These are phyloP conservation scores for Naematelia aurantialba DNA, from an alignment of 768 basidiomycete species.

Conservation along the genomic window DNA sequence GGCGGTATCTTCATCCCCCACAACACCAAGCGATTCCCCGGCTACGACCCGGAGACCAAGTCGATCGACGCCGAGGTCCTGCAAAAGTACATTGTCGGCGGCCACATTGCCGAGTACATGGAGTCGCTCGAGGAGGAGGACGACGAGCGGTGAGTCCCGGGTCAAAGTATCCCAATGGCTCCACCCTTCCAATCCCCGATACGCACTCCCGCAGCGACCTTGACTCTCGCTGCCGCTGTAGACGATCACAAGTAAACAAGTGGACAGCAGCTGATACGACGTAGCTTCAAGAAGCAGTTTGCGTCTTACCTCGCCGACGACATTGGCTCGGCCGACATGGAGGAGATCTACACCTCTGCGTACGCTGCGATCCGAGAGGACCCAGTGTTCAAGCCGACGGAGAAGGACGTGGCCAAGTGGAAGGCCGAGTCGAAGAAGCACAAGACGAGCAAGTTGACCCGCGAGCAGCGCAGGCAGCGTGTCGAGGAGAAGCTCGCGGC, in stretches of 20 bases:
- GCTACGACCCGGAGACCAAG: conserved; percentile 90
- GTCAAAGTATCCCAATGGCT: not conserved
- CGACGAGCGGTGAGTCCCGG: conserved; percentile 72
- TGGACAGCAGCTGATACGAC: not conserved
- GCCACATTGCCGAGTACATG: conserved; percentile 99
- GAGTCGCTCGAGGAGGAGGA: conserved; percentile 99
- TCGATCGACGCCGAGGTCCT: conserved; percentile 87
- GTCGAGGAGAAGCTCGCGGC: conserved; percentile 86
- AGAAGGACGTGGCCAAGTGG: conserved; percentile 83
- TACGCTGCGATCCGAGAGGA: conserved; percentile 95
- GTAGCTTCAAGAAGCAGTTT: conserved; percentile 96
- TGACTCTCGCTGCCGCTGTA: not conserved
- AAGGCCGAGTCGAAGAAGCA: conserved; percentile 75
- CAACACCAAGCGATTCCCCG: conserved; percentile 96
- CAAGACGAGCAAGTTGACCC: conserved; percentile 65
- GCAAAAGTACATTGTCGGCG: conserved; percentile 96
- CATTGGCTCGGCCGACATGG: conserved; percentile 91
- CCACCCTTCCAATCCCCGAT: not conserved
- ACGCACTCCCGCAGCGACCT: not conserved
- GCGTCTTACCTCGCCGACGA: conserved; percentile 91
- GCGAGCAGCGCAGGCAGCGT: conserved; percentile 69
- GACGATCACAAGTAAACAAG: not conserved
- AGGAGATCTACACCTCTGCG: conserved; percentile 89
- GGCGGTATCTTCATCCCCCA: conserved; percentile 98
- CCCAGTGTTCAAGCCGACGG: conserved; percentile 80